Evolutionary conservation across 805 yeast species (phyloP), one percentile per base, ranked within the genome.

Genomic region (Torulaspora indica): DNA sequence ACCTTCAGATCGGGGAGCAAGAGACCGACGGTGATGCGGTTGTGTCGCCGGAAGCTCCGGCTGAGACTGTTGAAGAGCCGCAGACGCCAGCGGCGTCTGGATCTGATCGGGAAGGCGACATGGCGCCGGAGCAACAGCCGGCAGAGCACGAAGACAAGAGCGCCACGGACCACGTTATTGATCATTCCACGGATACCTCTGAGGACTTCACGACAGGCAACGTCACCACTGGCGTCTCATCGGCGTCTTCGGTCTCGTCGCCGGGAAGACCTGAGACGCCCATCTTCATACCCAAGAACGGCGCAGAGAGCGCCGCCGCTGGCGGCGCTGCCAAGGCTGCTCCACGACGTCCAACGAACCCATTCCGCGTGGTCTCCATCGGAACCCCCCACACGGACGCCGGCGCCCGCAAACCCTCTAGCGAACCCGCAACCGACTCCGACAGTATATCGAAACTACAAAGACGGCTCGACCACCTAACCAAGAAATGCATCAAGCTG

Each of bases 401-500:
- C 15, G 38, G 48, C 14, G 46, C 51, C 39, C 48, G 55, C 27
- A 51, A 51, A 23, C 46, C 53, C 8, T 45, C 57, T 20, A 25
- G 36, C 28, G 38, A 48, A 15, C 22, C 42, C 28, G 38, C 31
- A 8, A 13, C 46, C 12, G 45, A 47, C 8, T 24, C 36, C 7
- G 51, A 49, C 3, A 45, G 46, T 13, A 23, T 54, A 8, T 56
- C 60, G 9, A 47, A 56, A 8, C 45, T 70, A 18, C 67, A 70
- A 42, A 50, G 48, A 14, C 57, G 59, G 23, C 62, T 69, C 33
- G 63, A 59, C 12, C 60, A 66, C 24, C 51, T 71, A 14, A 51
- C 60, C 1, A 44, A 45, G 18, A 70, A 70, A 47, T 67, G 70
- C 42, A 47, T 51, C 5, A 71, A 71, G 45, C 44, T 71, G 13